These are phyloP conservation scores for Magnaporthiopsis incrustans DNA, from an alignment of 2,329 filamentous ascomycete species.

Conservation along the genomic window DNA sequence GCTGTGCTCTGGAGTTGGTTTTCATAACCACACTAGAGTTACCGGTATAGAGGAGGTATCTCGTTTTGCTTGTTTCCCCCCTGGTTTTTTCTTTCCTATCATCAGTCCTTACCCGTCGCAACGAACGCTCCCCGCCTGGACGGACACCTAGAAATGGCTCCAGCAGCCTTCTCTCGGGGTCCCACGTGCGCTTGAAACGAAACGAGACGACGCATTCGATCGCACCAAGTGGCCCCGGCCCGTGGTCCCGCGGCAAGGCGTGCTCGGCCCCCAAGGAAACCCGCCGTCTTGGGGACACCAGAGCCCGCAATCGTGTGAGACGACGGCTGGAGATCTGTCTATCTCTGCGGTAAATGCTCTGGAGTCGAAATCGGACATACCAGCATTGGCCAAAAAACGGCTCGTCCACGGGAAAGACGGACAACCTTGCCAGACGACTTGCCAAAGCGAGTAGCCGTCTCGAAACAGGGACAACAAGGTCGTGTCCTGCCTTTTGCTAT, in stretches of 20 bases:
- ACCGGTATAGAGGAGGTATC: not conserved
- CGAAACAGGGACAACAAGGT: not conserved
- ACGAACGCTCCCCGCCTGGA: not conserved
- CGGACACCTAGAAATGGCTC: not conserved
- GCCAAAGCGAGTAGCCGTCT: not conserved
- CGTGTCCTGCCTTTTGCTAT: constrained; percentile 1
- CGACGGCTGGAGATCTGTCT: not conserved
- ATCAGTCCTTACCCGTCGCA: not conserved
- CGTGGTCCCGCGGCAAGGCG: not conserved
- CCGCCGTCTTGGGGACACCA: not conserved
- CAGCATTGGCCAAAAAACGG: not conserved
- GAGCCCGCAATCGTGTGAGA: not conserved
- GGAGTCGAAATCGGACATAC: not conserved
- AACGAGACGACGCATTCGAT: not conserved
- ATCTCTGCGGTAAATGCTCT: not conserved
- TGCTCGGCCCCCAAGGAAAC: not conserved
- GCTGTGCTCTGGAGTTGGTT: constrained; percentile 2
- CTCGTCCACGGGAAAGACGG: not conserved
- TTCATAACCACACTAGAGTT: not conserved
- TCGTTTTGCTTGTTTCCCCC: not conserved
- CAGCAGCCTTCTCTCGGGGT: not conserved
- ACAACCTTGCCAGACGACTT: not conserved
- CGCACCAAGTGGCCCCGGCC: not conserved
- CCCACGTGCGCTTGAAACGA: not conserved
- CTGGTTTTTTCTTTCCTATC: not conserved